Evolutionary conservation across 371 early-diverging fungal species (phyloP), one percentile per base, ranked within the genome.

Genomic region (Lichtheimia ramosa): DNA sequence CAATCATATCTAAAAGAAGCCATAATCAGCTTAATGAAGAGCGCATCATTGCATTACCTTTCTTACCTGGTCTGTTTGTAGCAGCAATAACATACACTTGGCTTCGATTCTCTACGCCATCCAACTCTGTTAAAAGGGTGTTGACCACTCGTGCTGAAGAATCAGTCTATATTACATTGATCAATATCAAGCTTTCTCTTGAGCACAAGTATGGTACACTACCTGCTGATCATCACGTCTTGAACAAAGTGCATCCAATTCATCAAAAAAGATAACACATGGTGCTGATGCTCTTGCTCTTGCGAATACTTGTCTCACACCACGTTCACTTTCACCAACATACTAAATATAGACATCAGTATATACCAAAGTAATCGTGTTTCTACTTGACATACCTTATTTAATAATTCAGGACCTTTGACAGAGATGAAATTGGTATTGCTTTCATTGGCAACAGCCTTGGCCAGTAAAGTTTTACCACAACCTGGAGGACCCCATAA

Each of bases 401-500:
- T 99, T 46, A 99, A 79, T 12, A 99, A 75, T 70, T 99, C 99
- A 16, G 99, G 99, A 0, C 99, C 99, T 70, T 99, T 99, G 52
- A 99, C 96, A 39, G 94, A 93, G 49, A 99, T 95, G 68, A 99
- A 99, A 75, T 99, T 99, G 67, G 95, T 96, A 58, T 94, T 90
- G 65, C 91, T 93, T 73, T 96, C 96, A 71, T 94, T 97, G 1
- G 99, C 97, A 24, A 99, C 95, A 0, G 99, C 99, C 72, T 98
- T 98, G 16, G 99, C 99, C 62, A 99, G 80, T 61, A 99, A 73
- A 3, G 99, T 99, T 76, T 99, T 99, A 52, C 99, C 99, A 79
- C 98, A 98, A 63, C 99, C 99, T 4, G 99, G 99, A 39, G 99
- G 99, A 13, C 99, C 99, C 90, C 98, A 97, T 15, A 99, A 77